Evolutionary conservation across 1,284 basidiomycete genomes (phyloP), one percentile per base, ranked within the genome.

Genomic region (Microbotryum violaceum): DNA sequence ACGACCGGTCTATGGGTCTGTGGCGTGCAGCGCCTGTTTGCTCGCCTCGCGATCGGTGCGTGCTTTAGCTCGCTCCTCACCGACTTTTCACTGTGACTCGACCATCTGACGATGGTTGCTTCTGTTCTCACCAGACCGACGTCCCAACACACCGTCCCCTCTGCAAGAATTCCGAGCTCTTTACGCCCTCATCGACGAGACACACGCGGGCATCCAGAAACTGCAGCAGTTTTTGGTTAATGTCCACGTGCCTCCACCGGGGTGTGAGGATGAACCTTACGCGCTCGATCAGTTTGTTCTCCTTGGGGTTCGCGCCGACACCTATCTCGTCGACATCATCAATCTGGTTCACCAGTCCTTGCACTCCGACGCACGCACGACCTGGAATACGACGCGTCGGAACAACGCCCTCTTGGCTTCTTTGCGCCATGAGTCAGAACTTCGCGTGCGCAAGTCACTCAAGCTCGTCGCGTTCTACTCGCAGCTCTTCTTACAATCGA

Each of bases 401-500:
- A 61, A 65, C 47, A 37, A n/a, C 23, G 27, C 29, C 21, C 25
- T 64, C 8, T 37, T 67, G 14, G 3, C 7, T 6, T 29, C 29
- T n/a, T 58, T 66, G 61, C 47, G 66, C 25, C 29, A 55, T 10
- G 66, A 68, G 56, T 60, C 59, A 12, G 56, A 52, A 49, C 27
- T 68, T 45, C 47, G 66, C 44, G 64, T 68, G 1, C 45, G 66
- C 23, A 68, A 68, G 50, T 68, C 64, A 44, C 33, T 68, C 23
- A 65, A 66, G 50, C 54, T 68, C 9, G 45, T 60, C 5, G 54
- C 64, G 63, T 67, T 67, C 61, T 67, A 67, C 58, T 57, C 65
- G 6, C 65, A 66, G 33, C 61, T 68, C 14, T 68, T 63, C 57
- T 56, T 65, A 29, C 57, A 60, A 23, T 55, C 50, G 4, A 57